A percentile compares a stretch with the other conserved stretches of the same genome.
Evolutionary conservation across 2,329 filamentous ascomycete genomes (phyloP).

Genomic region (Aspergillus quadrilineatus): DNA sequence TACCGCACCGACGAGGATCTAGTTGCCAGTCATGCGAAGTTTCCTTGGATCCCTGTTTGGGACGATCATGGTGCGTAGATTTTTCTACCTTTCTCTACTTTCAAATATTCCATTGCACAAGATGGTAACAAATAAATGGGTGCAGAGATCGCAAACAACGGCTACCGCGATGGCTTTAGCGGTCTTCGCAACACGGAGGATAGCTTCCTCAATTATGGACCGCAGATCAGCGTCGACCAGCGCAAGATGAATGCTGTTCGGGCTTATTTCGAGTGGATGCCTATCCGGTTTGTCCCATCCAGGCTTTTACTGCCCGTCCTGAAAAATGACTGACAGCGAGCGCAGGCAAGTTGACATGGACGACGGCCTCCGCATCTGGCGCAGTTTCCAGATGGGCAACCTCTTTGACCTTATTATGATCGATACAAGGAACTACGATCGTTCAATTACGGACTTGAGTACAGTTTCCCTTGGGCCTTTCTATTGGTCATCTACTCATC

Average conservation of each 20-base stretch:
- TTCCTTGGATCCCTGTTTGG: conserved; percentile 65
- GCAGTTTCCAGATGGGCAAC: conserved; percentile 64
- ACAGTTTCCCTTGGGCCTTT: background rate
- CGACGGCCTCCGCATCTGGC: conserved; percentile 68
- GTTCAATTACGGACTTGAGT: conserved; percentile 57
- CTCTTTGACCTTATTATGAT: conserved; percentile 68
- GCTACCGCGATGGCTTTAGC: conserved; percentile 61
- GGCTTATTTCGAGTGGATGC: conserved; percentile 69
- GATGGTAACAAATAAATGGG: background rate
- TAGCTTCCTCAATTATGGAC: conserved; percentile 59
- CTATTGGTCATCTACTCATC: background rate
- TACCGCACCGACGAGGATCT: conserved; percentile 59
- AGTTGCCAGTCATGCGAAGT: conserved; percentile 55
- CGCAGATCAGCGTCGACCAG: conserved; percentile 64
- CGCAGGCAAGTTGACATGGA: conserved; percentile 62
- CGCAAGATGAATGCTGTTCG: conserved; percentile 72
- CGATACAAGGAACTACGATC: conserved; percentile 68
- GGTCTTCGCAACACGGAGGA: conserved; percentile 65
- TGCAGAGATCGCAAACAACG: conserved; percentile 62
- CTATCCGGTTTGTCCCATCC: conserved; percentile 45
- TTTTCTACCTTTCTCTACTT: background rate
- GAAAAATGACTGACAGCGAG: background rate
- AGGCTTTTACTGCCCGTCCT: conserved; percentile 16
- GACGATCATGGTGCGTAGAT: conserved; percentile 55
- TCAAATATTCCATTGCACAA: background rate